phyloP scores from a whole-genome alignment of 495 filamentous ascomycete species.

The Hypoxylon rickii region DNA sequence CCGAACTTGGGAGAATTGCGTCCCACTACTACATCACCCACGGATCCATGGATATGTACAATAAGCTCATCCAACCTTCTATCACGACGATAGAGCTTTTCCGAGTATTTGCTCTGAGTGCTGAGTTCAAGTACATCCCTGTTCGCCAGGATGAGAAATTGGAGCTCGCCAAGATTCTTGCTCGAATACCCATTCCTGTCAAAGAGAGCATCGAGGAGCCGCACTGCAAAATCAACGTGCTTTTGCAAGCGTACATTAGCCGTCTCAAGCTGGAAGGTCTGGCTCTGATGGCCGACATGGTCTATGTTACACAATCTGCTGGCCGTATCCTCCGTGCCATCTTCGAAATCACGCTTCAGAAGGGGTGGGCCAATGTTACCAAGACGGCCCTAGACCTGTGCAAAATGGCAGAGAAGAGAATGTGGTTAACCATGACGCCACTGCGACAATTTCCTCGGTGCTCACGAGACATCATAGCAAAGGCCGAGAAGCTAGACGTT shows the following conservation, averaged over 20 bases:
- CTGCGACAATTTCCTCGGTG: slow-evolving; percentile 87
- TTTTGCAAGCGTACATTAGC: slow-evolving; percentile 96
- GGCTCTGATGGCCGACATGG: slow-evolving; percentile 96
- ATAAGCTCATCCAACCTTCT: slow-evolving; percentile 90
- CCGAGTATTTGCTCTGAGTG: slow-evolving; percentile 94
- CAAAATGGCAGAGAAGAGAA: slow-evolving; percentile 98
- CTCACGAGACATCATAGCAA: slow-evolving; percentile 82
- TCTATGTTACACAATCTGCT: slow-evolving; percentile 97
- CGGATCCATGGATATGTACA: slow-evolving; percentile 95
- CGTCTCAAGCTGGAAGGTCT: slow-evolving; percentile 91
- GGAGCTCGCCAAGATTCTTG: slow-evolving; percentile 88
- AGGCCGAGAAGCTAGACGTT: slow-evolving; percentile 92
- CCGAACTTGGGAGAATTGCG: slow-evolving; percentile 91
- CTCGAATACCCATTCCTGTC: slow-evolving; percentile 89
- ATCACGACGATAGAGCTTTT: slow-evolving; percentile 94
- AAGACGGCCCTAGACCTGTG: slow-evolving; percentile 93
- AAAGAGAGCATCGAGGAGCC: slow-evolving; percentile 98
- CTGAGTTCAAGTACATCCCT: slow-evolving; percentile 99
- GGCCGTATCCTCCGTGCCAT: slow-evolving; percentile 94
- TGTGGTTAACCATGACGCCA: slow-evolving; percentile 99
- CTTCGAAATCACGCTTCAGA: slow-evolving; percentile 94
- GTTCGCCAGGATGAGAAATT: slow-evolving; percentile 97
- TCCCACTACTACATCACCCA: slow-evolving; percentile 99
- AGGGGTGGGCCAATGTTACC: slow-evolving; percentile 93
- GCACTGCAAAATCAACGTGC: slow-evolving; percentile 98